A percentile compares a stretch with the other conserved stretches of the same genome.
phyloP scores from a whole-genome alignment of 2,329 filamentous ascomycete genomes.

The Zymoseptoria passerinii region DNA sequence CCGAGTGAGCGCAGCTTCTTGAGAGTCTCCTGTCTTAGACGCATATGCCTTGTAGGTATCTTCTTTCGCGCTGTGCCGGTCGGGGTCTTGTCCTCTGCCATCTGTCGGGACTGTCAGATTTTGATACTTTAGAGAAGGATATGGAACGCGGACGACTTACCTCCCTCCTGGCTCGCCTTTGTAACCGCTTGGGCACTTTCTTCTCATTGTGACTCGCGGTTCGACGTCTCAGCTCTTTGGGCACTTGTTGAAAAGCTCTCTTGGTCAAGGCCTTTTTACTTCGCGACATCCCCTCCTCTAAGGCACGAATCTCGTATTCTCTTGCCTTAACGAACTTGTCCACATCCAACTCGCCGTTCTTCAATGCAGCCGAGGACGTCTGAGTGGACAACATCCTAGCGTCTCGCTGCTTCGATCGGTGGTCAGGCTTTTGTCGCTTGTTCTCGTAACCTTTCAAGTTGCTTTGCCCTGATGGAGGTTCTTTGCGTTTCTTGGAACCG shows the following conservation, averaged over 20 bases:
- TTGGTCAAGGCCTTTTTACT: constrained; percentile 57
- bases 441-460: constrained; percentile 2
- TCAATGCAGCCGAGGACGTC: constrained; percentile 46
- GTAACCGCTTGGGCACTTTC: constrained; percentile 70
- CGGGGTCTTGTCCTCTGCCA: constrained; percentile 85
- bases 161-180: constrained; percentile 58
- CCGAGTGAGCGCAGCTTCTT: constrained; percentile 59
- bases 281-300: constrained; percentile 72
- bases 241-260: constrained; percentile 85
- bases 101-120: constrained; percentile 43
- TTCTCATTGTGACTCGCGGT: constrained; percentile 95
- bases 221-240: constrained; percentile 70
- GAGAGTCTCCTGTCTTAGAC: constrained; percentile 66
- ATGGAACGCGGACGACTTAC: constrained; percentile 12
- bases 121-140: background rate
- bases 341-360: constrained; percentile 72
- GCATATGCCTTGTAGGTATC: constrained; percentile 45
- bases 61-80: constrained; percentile 59
- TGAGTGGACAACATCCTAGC: constrained; percentile 41
- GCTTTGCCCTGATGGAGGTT: constrained; percentile 12
- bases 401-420: constrained; percentile 29
- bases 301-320: constrained; percentile 78
- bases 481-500: constrained; percentile 21
- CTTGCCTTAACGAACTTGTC: constrained; percentile 75
- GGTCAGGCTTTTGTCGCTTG: constrained; percentile 16